Evolutionary conservation across 805 yeast genomes (phyloP).

Genomic region (Candida odintsovae): DNA sequence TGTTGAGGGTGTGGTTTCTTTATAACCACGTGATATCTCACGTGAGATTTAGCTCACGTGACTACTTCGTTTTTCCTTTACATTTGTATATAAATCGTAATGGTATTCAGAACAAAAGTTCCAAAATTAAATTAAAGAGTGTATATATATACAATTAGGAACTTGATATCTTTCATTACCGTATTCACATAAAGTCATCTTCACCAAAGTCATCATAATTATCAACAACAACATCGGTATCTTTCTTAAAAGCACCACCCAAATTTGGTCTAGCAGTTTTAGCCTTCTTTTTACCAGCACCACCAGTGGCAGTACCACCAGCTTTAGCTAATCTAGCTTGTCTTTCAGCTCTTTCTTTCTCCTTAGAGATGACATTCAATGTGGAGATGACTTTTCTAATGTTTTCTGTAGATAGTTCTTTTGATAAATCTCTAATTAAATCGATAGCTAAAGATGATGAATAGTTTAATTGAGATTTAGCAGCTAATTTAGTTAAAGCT

Average conservation of each 20-base stretch:
- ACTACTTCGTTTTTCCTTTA: too few relatives aligned
- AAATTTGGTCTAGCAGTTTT: conserved; percentile 61
- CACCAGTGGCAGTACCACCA: conserved; percentile 85
- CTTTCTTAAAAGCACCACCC: conserved; percentile 60
- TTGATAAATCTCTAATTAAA: conserved; percentile 75
- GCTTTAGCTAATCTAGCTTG: conserved; percentile 74
- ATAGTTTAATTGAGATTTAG: conserved; percentile 60
- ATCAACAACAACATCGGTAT: conserved; percentile 49
- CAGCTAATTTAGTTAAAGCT: conserved; percentile 53
- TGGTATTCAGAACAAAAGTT: too few relatives aligned
- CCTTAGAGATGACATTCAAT: conserved; percentile 71
- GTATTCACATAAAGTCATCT: conserved; percentile 68
- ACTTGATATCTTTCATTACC: neutral
- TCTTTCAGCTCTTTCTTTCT: conserved; percentile 87
- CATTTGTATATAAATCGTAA: too few relatives aligned
- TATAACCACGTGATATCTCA: too few relatives aligned
- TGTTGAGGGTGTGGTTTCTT: too few relatives aligned
- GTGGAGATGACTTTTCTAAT: conserved; percentile 83
- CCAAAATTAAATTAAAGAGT: too few relatives aligned
- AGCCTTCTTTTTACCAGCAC: conserved; percentile 94
- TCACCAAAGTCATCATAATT: conserved; percentile 60
- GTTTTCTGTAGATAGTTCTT: conserved; percentile 77
- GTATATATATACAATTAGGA: too few relatives aligned
- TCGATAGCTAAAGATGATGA: conserved; percentile 75
- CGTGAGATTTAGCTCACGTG: too few relatives aligned